Evolutionary conservation across 2,329 filamentous ascomycete genomes (phyloP).

Genomic region (Calonectria leucothoes): DNA sequence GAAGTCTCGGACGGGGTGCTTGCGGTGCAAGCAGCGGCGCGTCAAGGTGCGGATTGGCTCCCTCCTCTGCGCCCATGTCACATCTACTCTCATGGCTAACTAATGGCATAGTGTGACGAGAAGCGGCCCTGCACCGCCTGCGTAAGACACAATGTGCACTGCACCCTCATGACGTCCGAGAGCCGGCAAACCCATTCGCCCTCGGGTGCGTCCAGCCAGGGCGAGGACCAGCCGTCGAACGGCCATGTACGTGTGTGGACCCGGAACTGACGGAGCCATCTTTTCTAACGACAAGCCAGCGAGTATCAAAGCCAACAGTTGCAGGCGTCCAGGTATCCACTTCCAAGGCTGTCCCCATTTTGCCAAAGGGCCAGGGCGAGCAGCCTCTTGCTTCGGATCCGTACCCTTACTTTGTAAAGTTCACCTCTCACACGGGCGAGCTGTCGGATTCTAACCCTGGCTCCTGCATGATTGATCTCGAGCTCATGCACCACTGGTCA

Average conservation of each 20-base stretch:
- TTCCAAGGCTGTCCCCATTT: not conserved
- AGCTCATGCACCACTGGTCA: constrained; percentile 1
- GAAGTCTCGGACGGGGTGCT: not conserved
- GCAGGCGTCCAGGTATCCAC: not conserved
- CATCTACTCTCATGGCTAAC: not conserved
- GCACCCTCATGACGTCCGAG: not conserved
- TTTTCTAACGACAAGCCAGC: not conserved
- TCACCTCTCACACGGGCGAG: not conserved
- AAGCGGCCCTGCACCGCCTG: not conserved
- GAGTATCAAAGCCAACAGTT: not conserved
- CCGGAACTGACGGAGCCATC: not conserved
- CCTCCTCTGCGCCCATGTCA: no score
- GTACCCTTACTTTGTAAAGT: not conserved
- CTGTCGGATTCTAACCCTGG: not conserved
- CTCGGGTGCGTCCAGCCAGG: not conserved
- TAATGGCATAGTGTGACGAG: not conserved
- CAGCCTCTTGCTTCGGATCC: not conserved
- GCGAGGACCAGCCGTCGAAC: not conserved
- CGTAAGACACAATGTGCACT: not conserved
- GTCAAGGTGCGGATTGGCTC: not conserved
- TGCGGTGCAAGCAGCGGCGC: not conserved
- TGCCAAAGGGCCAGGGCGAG: not conserved
- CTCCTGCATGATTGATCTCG: not conserved
- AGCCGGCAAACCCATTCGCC: not conserved
- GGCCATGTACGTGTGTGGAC: not conserved